These are phyloP conservation scores for Pseudogymnoascus sp. DNA, from an alignment of 2,329 filamentous ascomycete genomes.

Conservation along the genomic window DNA sequence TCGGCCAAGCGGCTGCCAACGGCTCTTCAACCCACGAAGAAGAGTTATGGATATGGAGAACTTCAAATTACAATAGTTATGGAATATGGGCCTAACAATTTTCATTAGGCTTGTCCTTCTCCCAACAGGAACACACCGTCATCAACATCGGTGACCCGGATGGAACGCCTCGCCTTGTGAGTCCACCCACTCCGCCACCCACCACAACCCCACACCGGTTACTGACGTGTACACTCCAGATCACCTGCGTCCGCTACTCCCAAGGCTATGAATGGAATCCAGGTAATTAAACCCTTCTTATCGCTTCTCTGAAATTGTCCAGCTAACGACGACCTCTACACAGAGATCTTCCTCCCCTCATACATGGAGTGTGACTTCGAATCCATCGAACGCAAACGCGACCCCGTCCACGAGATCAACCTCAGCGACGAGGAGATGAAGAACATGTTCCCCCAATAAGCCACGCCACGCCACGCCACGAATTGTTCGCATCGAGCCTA, in stretches of 20 bases:
- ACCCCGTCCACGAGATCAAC: slow-evolving; percentile 69
- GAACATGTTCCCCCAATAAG: slow-evolving; percentile 56
- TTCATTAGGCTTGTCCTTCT: slow-evolving; percentile 55
- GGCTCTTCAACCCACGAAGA: not conserved
- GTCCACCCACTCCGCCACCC: slow-evolving; percentile 24
- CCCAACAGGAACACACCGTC: slow-evolving; percentile 68
- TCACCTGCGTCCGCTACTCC: slow-evolving; percentile 69
- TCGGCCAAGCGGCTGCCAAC: not conserved
- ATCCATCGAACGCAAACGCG: slow-evolving; percentile 65
- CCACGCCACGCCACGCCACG: not conserved
- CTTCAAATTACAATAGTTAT: not conserved
- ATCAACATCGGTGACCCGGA: slow-evolving; percentile 70
- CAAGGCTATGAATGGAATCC: slow-evolving; percentile 82
- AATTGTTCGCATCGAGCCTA: not conserved
- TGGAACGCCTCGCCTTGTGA: slow-evolving; percentile 61
- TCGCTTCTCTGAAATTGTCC: not conserved
- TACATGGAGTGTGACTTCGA: slow-evolving; percentile 68
- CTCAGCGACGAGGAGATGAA: slow-evolving; percentile 69
- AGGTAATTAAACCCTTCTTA: slow-evolving; percentile 36
- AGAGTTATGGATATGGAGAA: not conserved
- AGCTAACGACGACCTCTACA: slow-evolving; percentile 10
- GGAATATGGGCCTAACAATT: not conserved
- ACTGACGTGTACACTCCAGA: slow-evolving; percentile 37
- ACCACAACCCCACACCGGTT: slow-evolving; percentile 10
- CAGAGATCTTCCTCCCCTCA: slow-evolving; percentile 73